phyloP scores from a whole-genome alignment of 192 early-diverging fungal species.

The Coemansia sp. region DNA sequence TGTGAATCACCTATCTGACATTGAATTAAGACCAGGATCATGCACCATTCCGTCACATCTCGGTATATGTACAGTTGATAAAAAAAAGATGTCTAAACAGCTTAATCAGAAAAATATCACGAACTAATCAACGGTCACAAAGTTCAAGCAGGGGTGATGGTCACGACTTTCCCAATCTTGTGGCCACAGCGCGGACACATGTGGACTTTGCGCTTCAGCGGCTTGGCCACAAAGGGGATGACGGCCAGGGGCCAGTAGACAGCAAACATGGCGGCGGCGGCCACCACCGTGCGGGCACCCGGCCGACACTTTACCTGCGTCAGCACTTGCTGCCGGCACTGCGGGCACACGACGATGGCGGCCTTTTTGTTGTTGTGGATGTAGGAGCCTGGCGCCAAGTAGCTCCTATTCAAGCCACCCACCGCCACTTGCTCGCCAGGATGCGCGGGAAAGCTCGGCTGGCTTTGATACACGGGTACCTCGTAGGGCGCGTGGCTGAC shows the following conservation, averaged over 20 bases:
- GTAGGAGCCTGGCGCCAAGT: constrained; percentile 28
- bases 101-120: no score
- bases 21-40: no score
- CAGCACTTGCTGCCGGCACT: constrained; percentile 28
- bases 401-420: constrained; percentile 13
- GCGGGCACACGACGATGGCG: constrained; percentile 27
- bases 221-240: constrained; percentile 34
- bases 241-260: constrained; percentile 46
- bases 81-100: no score
- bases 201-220: constrained; percentile 39
- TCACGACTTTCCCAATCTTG: constrained; percentile 40
- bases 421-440: constrained; percentile 19
- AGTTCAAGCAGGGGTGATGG: constrained; percentile 17
- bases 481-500: constrained; percentile 3
- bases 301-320: constrained; percentile 32
- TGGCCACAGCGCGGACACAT: constrained; percentile 33
- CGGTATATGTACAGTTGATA: no score
- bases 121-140: not conserved
- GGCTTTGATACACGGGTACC: constrained; percentile 2
- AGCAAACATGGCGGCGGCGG: constrained; percentile 32
- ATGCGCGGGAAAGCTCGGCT: constrained; percentile 5
- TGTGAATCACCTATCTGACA: no score
- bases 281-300: constrained; percentile 33
- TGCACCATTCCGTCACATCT: no score
- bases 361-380: constrained; percentile 32